Evolutionary conservation across 139 green algal species (phyloP), one percentile per base, ranked within the genome.

Genomic region (Prasinococcaceae sp.): DNA sequence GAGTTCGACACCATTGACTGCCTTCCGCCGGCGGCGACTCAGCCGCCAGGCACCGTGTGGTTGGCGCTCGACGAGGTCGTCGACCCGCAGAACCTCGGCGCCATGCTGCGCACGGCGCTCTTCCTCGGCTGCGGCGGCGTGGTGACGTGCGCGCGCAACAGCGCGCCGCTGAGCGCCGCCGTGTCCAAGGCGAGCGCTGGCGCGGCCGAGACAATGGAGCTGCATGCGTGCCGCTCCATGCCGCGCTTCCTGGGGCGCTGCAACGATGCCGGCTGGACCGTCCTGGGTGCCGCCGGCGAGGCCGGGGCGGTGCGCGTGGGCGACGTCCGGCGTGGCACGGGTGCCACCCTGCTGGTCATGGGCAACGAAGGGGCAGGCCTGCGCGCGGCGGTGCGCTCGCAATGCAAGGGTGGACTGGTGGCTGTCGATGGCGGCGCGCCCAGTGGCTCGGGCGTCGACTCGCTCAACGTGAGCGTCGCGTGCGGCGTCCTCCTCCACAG

Each of bases 401-500:
- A n/a, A n/a, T n/a, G n/a, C n/a, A n/a, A n/a, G n/a, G n/a, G n/a
- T n/a, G n/a, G n/a, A n/a, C n/a, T n/a, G n/a, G n/a, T n/a, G n/a
- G n/a, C n/a, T n/a, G n/a, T n/a, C n/a, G n/a, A n/a, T n/a, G n/a
- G n/a, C n/a, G n/a, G 30, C 25, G 36, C 56, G n/a, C 25, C 32
- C 16, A 40, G 12, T 12, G 42, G 14, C 8, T 33, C 2, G 50
- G n/a, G 63, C 23, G 81, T 94, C 17, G 86, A 94, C 42, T 86
- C 72, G n/a, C 56, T 94, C 12, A 94, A 94, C 58, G 85, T 94
- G 14, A 89, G 78, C 50, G 86, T 94, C 10, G 86, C 86, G 0
- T 68, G 85, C 0, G 86, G 86, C 24, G 85, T 94, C 42, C 71
- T 94, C 53, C 61, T 94, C 55, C 85, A 94, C 59, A 55, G 75